Percentiles rank a stretch among this genome's conserved stretches.
Conservation (phyloP, 352 stramenopile genomes). For the Thalassiosira ordinaria region DNA sequence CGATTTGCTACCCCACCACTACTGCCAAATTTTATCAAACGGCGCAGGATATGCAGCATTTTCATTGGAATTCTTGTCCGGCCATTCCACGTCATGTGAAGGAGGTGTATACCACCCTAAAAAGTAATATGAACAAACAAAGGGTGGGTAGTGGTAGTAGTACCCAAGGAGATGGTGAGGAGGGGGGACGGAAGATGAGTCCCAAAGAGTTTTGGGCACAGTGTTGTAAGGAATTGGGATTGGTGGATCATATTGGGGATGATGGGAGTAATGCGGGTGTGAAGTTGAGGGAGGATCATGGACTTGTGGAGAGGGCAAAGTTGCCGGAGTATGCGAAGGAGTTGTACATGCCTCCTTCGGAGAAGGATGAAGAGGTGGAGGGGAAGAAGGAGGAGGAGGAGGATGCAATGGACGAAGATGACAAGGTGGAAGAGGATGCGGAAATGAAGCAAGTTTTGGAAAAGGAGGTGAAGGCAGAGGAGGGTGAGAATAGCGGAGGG, state of each 20-base stretch:
- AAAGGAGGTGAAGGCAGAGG: neutral
- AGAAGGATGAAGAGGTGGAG: too few species aligned
- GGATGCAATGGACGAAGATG: neutral
- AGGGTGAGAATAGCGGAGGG: neutral
- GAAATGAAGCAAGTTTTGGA: neutral
- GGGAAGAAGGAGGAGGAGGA: neutral
- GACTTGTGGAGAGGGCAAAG: neutral
- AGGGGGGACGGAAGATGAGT: too few species aligned
- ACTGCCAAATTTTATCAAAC: slow-evolving; percentile 18
- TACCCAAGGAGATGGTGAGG: too few species aligned
- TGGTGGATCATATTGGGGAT: slow-evolving; percentile 12
- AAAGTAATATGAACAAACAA: slow-evolving; percentile 12
- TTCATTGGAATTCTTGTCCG: neutral
- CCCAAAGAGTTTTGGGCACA: slow-evolving; percentile 2
- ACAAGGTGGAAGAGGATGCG: neutral
- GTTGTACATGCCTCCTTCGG: slow-evolving; percentile 14
- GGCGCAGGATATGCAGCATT: slow-evolving; percentile 16
- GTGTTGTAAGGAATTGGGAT: neutral
- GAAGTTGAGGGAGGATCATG: slow-evolving; percentile 3
- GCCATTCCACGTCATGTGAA: neutral
- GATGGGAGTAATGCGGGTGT: slow-evolving; percentile 10
- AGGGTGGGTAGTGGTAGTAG: neutral
- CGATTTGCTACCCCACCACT: slow-evolving; percentile 6
- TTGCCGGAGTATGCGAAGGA: slow-evolving; percentile 9
- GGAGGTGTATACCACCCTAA: too few species aligned